Evolutionary conservation across 2,329 filamentous ascomycete genomes (phyloP).

Genomic region (Paecilomyces niveus): DNA sequence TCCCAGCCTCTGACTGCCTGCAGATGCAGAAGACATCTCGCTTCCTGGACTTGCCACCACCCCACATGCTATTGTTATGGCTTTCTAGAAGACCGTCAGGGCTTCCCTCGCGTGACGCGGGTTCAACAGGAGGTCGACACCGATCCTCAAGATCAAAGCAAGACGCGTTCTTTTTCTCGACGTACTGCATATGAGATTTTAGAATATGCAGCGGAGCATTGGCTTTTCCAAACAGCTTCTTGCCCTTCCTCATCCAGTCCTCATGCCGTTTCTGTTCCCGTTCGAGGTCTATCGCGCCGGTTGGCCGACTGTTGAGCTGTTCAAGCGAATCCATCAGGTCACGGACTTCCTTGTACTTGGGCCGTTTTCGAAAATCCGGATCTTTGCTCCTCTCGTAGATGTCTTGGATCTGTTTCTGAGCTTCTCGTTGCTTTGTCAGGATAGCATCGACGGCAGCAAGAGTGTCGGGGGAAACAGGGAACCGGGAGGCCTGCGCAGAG

Average conservation of each 20-base stretch:
- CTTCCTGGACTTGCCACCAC: conserved; percentile 47
- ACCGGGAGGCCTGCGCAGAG: conserved; percentile 68
- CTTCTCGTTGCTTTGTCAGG: conserved; percentile 89
- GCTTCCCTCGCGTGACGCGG: conserved; percentile 74
- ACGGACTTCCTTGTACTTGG: conserved; percentile 81
- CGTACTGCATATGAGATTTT: conserved; percentile 88
- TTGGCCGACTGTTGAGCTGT: conserved; percentile 86
- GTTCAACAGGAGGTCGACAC: conserved; percentile 83
- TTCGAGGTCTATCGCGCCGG: conserved; percentile 84
- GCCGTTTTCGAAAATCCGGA: conserved; percentile 67
- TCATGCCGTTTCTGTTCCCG: conserved; percentile 92
- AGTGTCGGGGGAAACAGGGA: conserved; percentile 79
- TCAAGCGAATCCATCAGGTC: conserved; percentile 82
- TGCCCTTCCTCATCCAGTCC: conserved; percentile 98
- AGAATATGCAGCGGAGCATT: conserved; percentile 95
- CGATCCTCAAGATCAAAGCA: conserved; percentile 91
- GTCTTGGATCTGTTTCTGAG: conserved; percentile 78
- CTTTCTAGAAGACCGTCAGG: conserved; percentile 51
- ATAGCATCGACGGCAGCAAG: conserved; percentile 81
- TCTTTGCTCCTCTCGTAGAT: conserved; percentile 72
- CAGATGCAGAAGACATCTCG: conserved; percentile 96
- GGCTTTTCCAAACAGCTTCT: conserved; percentile 95
- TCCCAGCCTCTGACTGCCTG: conserved; percentile 82
- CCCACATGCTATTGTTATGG: conserved; percentile 26
- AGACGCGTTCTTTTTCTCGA: conserved; percentile 77